Percentiles rank a stretch among this genome's conserved stretches.
Conservation (phyloP, 2,329 filamentous ascomycete species). For the Boeremia exigua region DNA sequence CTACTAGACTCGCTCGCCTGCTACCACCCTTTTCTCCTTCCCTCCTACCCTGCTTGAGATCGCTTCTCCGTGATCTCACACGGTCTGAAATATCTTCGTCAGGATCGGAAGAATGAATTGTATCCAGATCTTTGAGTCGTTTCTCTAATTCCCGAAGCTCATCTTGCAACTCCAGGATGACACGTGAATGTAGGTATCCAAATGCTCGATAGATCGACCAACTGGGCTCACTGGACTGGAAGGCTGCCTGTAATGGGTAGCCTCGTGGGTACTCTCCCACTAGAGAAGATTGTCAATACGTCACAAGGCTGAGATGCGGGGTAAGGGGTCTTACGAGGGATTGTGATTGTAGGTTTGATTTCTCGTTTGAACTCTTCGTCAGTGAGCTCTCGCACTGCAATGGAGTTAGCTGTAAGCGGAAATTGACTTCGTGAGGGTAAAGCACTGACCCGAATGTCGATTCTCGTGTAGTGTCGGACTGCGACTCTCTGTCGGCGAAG, state of each 20-base stretch:
- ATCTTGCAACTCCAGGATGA: conserved; percentile 44
- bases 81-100: background rate
- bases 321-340: background rate
- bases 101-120: background rate
- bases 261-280: conserved; percentile 39
- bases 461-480: too few species aligned
- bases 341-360: too few species aligned
- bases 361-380: too few species aligned
- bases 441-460: too few species aligned
- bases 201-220: conserved; percentile 47
- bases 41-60: too few species aligned
- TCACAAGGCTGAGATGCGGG: background rate
- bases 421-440: too few species aligned
- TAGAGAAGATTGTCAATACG: background rate
- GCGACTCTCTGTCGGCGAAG: too few species aligned
- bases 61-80: background rate
- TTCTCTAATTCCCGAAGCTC: conserved; percentile 39
- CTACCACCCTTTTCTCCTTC: background rate
- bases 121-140: too few species aligned
- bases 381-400: too few species aligned
- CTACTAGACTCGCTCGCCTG: conserved; percentile 3
- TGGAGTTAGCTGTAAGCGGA: too few species aligned
- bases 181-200: conserved; percentile 41
- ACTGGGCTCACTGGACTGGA: conserved; percentile 44
- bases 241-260: conserved; percentile 41